These are phyloP conservation scores for Aspergillus vadensis DNA, from an alignment of 2,329 filamentous ascomycete species.

Conservation along the genomic window DNA sequence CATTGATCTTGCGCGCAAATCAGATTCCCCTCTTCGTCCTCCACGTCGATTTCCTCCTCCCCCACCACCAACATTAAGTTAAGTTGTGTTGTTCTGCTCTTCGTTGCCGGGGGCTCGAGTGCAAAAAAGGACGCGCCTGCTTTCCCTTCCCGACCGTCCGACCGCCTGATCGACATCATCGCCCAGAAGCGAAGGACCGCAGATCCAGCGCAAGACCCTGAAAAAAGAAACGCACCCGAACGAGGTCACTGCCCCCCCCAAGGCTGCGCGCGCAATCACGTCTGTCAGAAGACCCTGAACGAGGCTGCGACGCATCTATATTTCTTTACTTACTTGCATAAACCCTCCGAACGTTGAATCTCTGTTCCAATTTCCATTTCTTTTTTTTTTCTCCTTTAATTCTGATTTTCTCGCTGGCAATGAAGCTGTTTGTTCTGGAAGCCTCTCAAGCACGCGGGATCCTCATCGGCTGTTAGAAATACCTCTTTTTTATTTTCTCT, in stretches of 20 bases:
- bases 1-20: not conserved
- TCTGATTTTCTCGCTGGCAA: constrained; percentile 12
- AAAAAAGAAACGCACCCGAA: not conserved
- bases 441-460: constrained; percentile 14
- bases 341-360: constrained; percentile 7
- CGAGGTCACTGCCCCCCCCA: not conserved
- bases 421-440: constrained; percentile 16
- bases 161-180: constrained; percentile 10
- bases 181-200: constrained; percentile 1
- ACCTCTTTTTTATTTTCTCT: not conserved
- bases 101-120: constrained; percentile 14
- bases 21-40: not conserved
- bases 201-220: constrained; percentile 7
- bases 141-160: constrained; percentile 12
- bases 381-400: not conserved
- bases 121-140: constrained; percentile 9
- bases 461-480: constrained; percentile 7
- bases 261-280: not conserved
- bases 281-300: not conserved
- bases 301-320: not conserved
- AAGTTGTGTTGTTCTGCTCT: constrained; percentile 4
- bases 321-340: not conserved
- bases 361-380: not conserved
- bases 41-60: not conserved
- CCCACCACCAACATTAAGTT: constrained; percentile 2